phyloP scores from a whole-genome alignment of 345 rosid species.

The Eucalyptus caleyi region DNA sequence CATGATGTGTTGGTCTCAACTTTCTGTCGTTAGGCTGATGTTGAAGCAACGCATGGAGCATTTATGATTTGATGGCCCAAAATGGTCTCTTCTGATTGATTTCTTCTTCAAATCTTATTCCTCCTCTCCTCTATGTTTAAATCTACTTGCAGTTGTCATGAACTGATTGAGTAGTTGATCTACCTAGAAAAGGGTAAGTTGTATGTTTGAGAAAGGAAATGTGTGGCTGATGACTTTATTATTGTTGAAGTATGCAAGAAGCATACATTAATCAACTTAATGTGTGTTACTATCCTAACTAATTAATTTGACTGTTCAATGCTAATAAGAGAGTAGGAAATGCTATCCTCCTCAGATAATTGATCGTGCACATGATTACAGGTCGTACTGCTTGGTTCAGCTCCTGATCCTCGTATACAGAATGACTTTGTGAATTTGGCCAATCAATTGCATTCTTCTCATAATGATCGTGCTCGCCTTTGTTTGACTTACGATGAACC shows the following conservation, averaged over 20 bases:
- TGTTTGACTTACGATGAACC: conserved; percentile 90
- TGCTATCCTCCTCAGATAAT: neutral
- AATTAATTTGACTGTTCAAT: neutral
- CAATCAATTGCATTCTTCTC: conserved; percentile 59
- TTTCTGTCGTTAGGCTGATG: neutral
- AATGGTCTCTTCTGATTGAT: neutral
- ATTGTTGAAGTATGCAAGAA: neutral
- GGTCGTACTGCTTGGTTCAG: conserved; percentile 93
- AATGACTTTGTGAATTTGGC: conserved; percentile 82
- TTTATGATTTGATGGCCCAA: neutral
- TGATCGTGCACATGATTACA: conserved; percentile 5
- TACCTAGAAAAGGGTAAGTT: neutral
- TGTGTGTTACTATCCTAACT: neutral
- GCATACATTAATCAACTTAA: neutral
- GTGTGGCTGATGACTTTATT: neutral
- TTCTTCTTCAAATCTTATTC: neutral
- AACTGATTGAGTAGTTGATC: neutral
- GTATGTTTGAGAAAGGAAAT: neutral
- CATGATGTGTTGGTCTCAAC: neutral
- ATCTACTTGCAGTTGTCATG: neutral
- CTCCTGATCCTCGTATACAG: conserved; percentile 94
- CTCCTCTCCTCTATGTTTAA: neutral
- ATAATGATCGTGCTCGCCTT: conserved; percentile 62
- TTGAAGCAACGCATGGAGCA: neutral
- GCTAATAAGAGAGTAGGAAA: neutral